Base-by-base conservation (phyloP, 495 filamentous ascomycete genomes). In the Physcia stellaris region DNA sequence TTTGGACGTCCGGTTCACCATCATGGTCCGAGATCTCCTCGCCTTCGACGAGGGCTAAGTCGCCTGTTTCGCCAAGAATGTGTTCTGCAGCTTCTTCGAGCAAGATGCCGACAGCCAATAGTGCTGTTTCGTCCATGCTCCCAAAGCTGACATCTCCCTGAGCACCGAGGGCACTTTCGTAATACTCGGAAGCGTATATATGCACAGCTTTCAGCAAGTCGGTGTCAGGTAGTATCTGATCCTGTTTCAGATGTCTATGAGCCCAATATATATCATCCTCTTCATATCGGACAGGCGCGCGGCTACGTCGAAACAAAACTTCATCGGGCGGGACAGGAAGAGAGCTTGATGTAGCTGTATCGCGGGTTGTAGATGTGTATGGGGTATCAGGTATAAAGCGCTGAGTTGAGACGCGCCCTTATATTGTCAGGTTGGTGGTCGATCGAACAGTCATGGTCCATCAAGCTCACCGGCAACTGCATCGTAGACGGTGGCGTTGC, bases 71-170 rank as follows among this genome's bases (percentile, higher is more conserved):
- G 1, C 82, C 85, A 10, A 93, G 59, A 0, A 58, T 58, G 30
- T 79, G 71, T 13, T 62, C 64, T 4, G 69, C 61, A 38, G 78
- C 66, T 53, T 94, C 86, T 58, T 94, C 86, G 24, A 93, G 55
- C 39, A 94, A 49, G 18, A 94, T 74, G 0, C 85, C 86, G 56
- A 92, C 60, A 0, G 81, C 81, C 41, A 94, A 61, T 37, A 94
- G 54, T 1, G 85, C 84, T 6, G 82, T 88, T 58, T 86, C 86
- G 50, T 94, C 82, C 73, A 94, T 70, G 44, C 73, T 84, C 20
- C 67, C 60, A 53, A 75, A 73, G 29, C 67, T 47, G 10, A 50
- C 50, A 16, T 50, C 43, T 4, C 56, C 61, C 6, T 48, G 48
- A 24, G 62, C 54, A 5, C 41, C 40, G 4, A 48, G 55, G 24